Evolutionary conservation across 345 rosid genomes (phyloP).

Genomic region (Citrus mangshanensis): DNA sequence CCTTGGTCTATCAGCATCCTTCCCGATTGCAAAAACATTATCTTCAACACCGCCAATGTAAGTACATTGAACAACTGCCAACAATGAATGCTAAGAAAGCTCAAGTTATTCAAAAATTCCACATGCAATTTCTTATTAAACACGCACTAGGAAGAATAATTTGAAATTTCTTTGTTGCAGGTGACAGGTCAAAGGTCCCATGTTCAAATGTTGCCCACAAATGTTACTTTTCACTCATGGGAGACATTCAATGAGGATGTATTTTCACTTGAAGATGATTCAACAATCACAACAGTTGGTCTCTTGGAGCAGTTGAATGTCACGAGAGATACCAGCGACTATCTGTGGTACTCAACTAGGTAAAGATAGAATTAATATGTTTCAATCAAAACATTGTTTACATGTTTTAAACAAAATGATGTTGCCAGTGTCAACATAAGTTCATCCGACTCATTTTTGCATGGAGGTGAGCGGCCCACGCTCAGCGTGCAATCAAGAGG

Average conservation of each 20-base stretch:
- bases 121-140: background rate
- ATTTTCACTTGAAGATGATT: conserved; percentile 30
- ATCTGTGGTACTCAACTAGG: conserved; percentile 72
- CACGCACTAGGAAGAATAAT: no score
- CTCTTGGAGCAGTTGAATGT: conserved; percentile 62
- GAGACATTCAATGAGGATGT: conserved; percentile 51
- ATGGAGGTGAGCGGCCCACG: conserved; percentile 35
- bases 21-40: conserved; percentile 68
- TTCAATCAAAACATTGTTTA: background rate
- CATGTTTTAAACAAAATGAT: background rate
- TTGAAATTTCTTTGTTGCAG: conserved; percentile 21
- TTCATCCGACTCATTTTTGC: conserved; percentile 50
- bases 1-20: conserved; percentile 96
- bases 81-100: background rate
- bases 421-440: conserved; percentile 39
- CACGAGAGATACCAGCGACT: conserved; percentile 64
- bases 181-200: conserved; percentile 34
- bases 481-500: conserved; percentile 72
- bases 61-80: conserved; percentile 1
- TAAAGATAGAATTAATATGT: conserved; percentile 11
- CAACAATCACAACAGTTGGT: conserved; percentile 37
- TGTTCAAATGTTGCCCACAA: conserved; percentile 37
- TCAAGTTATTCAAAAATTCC: no score
- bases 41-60: conserved; percentile 76
- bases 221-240: conserved; percentile 36